These are phyloP conservation scores for Oryza coarctata DNA, from an alignment of 176 grass and related monocot species.

Conservation along the genomic window DNA sequence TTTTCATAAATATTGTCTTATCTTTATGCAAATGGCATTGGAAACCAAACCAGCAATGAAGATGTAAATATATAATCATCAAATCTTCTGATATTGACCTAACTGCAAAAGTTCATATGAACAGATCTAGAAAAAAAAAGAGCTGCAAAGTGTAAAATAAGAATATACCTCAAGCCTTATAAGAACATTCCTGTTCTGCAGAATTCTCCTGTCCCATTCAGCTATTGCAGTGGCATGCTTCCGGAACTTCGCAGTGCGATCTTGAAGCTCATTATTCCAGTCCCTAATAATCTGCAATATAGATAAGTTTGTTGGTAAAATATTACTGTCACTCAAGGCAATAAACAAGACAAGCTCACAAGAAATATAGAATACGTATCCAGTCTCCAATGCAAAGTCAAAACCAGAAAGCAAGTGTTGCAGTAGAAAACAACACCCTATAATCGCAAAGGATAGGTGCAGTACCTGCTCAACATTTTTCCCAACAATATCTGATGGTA, in stretches of 20 bases:
- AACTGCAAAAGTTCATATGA: constrained; percentile 18
- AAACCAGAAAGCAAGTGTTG: not conserved
- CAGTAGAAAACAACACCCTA: not conserved
- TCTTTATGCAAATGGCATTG: not conserved
- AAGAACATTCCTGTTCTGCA: constrained; percentile 96
- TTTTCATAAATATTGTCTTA: constrained; percentile 5
- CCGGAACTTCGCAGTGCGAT: constrained; percentile 84
- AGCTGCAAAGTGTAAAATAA: not conserved
- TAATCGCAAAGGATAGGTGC: not conserved
- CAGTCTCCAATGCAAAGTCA: not conserved
- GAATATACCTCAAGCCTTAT: constrained; percentile 85
- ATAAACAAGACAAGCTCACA: constrained; percentile 12
- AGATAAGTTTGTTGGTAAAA: constrained; percentile 5
- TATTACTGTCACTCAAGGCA: not conserved
- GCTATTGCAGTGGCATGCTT: constrained; percentile 91
- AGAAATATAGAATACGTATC: not conserved
- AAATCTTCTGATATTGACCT: not conserved
- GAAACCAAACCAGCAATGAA: not conserved
- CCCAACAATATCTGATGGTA: constrained; percentile 95
- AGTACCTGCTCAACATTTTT: constrained; percentile 92
- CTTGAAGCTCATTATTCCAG: constrained; percentile 98
- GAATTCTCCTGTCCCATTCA: constrained; percentile 97
- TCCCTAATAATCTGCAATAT: constrained; percentile 88
- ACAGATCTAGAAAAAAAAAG: not conserved
- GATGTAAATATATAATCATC: not conserved